Evolutionary conservation across 306 rosid species (phyloP).

Genomic region (Lathyrus tuberosus): DNA sequence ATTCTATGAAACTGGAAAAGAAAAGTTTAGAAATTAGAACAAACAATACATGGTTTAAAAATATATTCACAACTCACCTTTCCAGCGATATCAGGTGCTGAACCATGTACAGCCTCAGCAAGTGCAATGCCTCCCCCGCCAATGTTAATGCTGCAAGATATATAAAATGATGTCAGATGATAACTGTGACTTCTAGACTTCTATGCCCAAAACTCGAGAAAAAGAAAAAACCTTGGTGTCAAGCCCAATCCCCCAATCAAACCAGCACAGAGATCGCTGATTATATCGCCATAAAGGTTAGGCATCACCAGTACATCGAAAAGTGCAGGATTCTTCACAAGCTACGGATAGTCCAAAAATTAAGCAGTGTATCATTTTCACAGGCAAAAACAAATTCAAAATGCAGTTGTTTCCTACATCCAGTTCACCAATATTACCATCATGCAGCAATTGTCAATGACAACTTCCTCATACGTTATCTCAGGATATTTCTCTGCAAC

Average conservation of each 20-base stretch:
- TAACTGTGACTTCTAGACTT: constrained; percentile 15
- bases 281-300: constrained; percentile 96
- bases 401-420: constrained; percentile 34
- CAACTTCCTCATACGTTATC: constrained; percentile 91
- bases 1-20: too few species aligned
- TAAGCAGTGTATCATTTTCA: constrained; percentile 26
- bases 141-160: constrained; percentile 76
- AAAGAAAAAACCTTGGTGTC: constrained; percentile 74
- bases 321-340: constrained; percentile 95
- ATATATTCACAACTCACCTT: constrained; percentile 58
- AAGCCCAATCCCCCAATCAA: constrained; percentile 97
- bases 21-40: neutral
- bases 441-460: constrained; percentile 99
- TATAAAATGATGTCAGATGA: constrained; percentile 40
- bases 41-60: constrained; percentile 15
- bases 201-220: neutral
- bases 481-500: constrained; percentile 98
- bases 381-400: constrained; percentile 23
- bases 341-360: constrained; percentile 55
- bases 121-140: constrained; percentile 99
- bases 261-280: constrained; percentile 99
- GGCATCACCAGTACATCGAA: constrained; percentile 99
- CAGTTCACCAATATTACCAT: constrained; percentile 62
- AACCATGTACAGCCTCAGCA: constrained; percentile 99
- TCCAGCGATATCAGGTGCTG: constrained; percentile 99